Evolutionary conservation across 2,329 filamentous ascomycete species (phyloP).

Genomic region (Herpomyces periplanetae): DNA sequence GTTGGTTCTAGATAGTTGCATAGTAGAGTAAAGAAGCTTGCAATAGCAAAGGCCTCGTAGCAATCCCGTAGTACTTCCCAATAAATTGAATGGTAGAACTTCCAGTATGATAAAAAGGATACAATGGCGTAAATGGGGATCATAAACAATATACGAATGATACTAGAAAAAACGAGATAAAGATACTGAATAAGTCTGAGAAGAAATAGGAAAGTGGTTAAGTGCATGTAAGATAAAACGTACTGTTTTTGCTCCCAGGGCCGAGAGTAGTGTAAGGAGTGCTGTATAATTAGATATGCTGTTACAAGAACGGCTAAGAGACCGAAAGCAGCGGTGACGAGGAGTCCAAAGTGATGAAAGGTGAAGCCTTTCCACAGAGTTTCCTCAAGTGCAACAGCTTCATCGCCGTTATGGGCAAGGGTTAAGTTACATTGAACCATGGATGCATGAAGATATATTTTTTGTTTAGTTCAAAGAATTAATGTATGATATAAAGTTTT

Average conservation of each 20-base stretch:
- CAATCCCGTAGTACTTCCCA: constrained; percentile 44
- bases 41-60: constrained; percentile 61
- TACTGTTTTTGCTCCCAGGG: constrained; percentile 19
- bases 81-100: constrained; percentile 39
- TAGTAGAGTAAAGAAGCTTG: constrained; percentile 45
- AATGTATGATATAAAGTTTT: too few relatives aligned
- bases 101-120: constrained; percentile 29
- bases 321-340: constrained; percentile 14
- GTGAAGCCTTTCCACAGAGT: constrained; percentile 14
- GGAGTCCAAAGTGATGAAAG: constrained; percentile 16
- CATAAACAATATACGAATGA: constrained; percentile 64
- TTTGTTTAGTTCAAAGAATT: too few relatives aligned
- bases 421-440: too few relatives aligned
- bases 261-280: constrained; percentile 18
- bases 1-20: constrained; percentile 42
- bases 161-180: constrained; percentile 13
- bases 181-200: neutral
- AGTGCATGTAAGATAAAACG: constrained; percentile 4
- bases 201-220: neutral
- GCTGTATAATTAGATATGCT: constrained; percentile 14
- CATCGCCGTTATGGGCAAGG: too few relatives aligned
- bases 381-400: too few relatives aligned
- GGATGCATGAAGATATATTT: too few relatives aligned
- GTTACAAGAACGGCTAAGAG: constrained; percentile 13
- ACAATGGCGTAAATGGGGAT: constrained; percentile 39